A percentile compares a stretch with the other conserved stretches of the same genome.
phyloP scores from a whole-genome alignment of 2,329 filamentous ascomycete genomes.

The Pseudocercospora crystallina region DNA sequence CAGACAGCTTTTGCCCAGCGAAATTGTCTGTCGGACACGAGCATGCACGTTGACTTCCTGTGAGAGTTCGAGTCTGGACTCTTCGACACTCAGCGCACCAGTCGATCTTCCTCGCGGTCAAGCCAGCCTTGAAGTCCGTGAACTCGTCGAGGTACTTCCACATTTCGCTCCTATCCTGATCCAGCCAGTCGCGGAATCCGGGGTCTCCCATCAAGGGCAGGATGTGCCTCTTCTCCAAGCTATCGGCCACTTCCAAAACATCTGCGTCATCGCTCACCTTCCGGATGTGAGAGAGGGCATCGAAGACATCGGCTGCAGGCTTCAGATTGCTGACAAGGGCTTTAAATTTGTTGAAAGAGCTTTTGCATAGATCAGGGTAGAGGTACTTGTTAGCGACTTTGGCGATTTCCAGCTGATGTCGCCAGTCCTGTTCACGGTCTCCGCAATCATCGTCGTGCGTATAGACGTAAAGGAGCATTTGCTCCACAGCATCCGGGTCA shows the following conservation, averaged over 20 bases:
- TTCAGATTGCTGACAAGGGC: background rate
- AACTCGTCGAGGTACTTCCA: constrained; percentile 7
- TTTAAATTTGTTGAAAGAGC: background rate
- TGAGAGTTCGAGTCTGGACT: too few relatives aligned
- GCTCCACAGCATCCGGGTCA: constrained; percentile 13
- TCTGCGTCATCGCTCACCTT: background rate
- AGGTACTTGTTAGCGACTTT: constrained; percentile 7
- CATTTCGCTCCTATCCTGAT: background rate
- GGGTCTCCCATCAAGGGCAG: background rate
- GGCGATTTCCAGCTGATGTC: constrained; percentile 6
- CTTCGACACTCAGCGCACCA: too few relatives aligned
- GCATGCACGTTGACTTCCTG: too few relatives aligned
- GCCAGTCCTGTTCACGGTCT: background rate
- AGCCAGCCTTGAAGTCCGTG: background rate
- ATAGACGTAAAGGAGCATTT: constrained; percentile 14
- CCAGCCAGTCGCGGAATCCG: background rate
- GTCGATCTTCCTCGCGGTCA: too few relatives aligned
- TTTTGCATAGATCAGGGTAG: background rate
- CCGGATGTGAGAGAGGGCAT: background rate
- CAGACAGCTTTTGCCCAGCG: too few relatives aligned
- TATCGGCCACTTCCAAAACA: background rate
- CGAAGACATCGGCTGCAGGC: background rate
- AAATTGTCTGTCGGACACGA: too few relatives aligned
- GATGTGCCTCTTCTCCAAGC: constrained; percentile 1
- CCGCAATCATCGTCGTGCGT: background rate